Percentiles rank a stretch among this genome's conserved stretches.
phyloP scores from a whole-genome alignment of 176 grass and related monocot species.

The Oryza officinalis region DNA sequence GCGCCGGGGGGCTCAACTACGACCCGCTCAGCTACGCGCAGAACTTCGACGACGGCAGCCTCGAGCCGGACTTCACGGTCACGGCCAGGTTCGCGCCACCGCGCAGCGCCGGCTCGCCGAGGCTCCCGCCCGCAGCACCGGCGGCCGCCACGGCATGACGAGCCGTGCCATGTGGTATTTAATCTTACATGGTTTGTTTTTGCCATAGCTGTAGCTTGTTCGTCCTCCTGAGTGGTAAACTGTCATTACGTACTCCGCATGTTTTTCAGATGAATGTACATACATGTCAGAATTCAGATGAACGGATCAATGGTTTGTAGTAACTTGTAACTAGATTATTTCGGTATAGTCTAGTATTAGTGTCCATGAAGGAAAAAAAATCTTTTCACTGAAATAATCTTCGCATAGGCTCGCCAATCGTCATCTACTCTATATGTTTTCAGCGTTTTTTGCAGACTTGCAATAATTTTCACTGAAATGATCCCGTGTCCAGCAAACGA shows the following conservation, averaged over 20 bases:
- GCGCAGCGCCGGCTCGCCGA: constrained; percentile 14
- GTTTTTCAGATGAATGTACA: constrained; percentile 41
- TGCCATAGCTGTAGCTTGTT: not conserved
- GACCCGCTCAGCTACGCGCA: constrained; percentile 81
- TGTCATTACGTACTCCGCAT: not conserved
- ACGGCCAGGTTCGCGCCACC: constrained; percentile 59
- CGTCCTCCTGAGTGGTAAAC: not conserved
- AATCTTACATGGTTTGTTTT: not conserved
- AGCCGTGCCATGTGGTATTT: not conserved
- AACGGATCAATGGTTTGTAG: not conserved
- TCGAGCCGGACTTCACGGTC: constrained; percentile 61
- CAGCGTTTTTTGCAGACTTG: not conserved
- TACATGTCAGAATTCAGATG: not conserved
- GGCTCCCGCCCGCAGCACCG: too few species aligned
- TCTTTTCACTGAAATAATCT: not conserved
- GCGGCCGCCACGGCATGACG: not conserved
- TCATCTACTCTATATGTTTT: too few species aligned
- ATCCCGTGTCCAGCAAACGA: not conserved
- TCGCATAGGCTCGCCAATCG: too few species aligned
- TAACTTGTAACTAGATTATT: constrained; percentile 21
- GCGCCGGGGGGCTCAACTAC: constrained; percentile 64
- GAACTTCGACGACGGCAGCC: constrained; percentile 60
- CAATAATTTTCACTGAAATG: not conserved
- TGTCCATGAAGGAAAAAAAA: not conserved
- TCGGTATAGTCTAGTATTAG: not conserved